These are phyloP conservation scores for Pelagophyceae sp. DNA, from an alignment of 352 stramenopile species.

Conservation along the genomic window DNA sequence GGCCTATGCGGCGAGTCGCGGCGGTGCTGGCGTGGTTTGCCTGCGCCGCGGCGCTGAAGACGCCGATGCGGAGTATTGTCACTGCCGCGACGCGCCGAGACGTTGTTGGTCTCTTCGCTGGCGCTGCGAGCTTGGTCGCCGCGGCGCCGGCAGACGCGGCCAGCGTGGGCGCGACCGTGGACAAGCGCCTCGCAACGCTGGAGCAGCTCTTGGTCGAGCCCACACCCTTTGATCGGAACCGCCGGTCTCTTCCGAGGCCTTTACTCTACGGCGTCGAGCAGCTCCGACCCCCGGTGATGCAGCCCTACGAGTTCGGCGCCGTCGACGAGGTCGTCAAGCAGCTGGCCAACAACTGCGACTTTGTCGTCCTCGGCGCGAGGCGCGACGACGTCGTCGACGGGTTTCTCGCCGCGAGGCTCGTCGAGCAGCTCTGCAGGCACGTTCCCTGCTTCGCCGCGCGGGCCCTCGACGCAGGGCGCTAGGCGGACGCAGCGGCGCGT, in stretches of 20 bases:
- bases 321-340: neutral
- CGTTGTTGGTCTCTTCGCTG: no score
- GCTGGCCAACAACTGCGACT: neutral
- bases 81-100: no score
- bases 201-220: neutral
- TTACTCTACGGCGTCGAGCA: neutral
- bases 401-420: neutral
- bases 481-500: neutral
- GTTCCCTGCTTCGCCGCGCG: no score
- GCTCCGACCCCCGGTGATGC: conserved; percentile 2
- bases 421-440: neutral
- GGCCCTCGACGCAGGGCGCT: neutral
- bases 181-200: neutral
- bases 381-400: conserved; percentile 1
- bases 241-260: neutral
- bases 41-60: no score
- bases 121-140: neutral
- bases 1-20: no score
- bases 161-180: neutral
- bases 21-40: no score
- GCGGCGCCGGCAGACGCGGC: no score
- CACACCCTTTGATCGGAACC: neutral
- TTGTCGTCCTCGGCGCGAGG: neutral
- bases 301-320: conserved; percentile 1
- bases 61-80: no score